These are phyloP conservation scores for Rhizoclosmatium globosum DNA, from an alignment of 192 early-diverging fungal species.

Conservation along the genomic window DNA sequence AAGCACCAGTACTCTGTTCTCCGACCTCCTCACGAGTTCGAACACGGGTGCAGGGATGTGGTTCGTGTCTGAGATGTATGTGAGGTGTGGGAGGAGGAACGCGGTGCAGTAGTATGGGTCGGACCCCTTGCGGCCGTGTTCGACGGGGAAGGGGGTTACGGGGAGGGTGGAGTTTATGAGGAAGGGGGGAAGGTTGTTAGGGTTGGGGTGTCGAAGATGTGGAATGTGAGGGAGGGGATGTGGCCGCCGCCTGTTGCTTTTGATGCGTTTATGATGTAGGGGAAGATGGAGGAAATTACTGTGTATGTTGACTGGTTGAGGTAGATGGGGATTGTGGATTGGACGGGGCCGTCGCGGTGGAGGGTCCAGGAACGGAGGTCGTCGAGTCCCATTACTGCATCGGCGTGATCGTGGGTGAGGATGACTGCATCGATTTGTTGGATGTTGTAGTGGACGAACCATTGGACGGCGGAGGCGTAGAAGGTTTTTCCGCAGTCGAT, in stretches of 20 bases:
- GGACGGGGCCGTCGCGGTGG: slow-evolving; percentile 45
- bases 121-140: slow-evolving; percentile 71
- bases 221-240: slow-evolving; percentile 78
- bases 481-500: slow-evolving; percentile 97
- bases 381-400: slow-evolving; percentile 86
- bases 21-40: slow-evolving; percentile 57
- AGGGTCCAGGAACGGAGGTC: slow-evolving; percentile 83
- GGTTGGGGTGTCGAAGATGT: slow-evolving; percentile 64
- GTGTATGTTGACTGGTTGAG: slow-evolving; percentile 71
- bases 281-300: slow-evolving; percentile 72
- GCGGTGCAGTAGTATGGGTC: slow-evolving; percentile 81
- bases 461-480: slow-evolving; percentile 62
- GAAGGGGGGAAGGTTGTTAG: not conserved
- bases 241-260: slow-evolving; percentile 88
- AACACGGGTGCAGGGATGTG: slow-evolving; percentile 69
- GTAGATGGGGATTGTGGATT: slow-evolving; percentile 78
- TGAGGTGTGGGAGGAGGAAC: slow-evolving; percentile 76
- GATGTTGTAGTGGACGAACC: slow-evolving; percentile 58
- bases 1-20: slow-evolving; percentile 74
- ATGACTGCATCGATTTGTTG: slow-evolving; percentile 79
- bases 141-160: slow-evolving; percentile 53
- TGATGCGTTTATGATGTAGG: slow-evolving; percentile 79
- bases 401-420: slow-evolving; percentile 92
- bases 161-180: not conserved
- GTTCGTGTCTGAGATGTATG: slow-evolving; percentile 85